Evolutionary conservation across 371 early-diverging fungal species (phyloP).

Genomic region (Mortierella sp.): DNA sequence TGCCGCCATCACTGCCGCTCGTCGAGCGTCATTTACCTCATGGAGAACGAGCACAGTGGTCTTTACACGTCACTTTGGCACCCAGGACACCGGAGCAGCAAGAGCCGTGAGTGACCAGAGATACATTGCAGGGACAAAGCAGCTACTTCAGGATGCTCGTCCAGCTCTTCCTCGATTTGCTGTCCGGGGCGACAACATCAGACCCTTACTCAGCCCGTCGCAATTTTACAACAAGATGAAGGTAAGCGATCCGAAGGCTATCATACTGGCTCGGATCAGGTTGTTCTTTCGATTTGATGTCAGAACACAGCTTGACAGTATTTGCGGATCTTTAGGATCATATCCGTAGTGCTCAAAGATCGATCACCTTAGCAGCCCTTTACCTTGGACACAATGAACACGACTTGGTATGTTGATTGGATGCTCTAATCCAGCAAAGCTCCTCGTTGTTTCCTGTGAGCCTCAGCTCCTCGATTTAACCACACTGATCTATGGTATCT

Average conservation of each 20-base stretch:
- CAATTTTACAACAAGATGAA: conserved; percentile 63
- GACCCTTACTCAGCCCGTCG: conserved; percentile 56
- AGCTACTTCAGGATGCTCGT: conserved; percentile 34
- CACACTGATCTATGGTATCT: not conserved
- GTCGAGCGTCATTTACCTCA: conserved; percentile 3
- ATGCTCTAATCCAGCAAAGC: not conserved
- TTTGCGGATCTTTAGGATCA: conserved; percentile 53
- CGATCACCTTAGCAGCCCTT: conserved; percentile 86
- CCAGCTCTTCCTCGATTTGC: conserved; percentile 52
- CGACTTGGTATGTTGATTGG: conserved; percentile 68
- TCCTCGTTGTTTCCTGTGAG: no score
- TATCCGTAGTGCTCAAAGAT: conserved; percentile 74
- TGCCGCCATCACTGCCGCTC: conserved; percentile 15
- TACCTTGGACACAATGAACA: conserved; percentile 88
- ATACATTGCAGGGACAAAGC: conserved; percentile 22
- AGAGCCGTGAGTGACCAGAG: conserved; percentile 3
- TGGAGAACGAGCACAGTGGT: not conserved
- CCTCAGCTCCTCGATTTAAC: no score
- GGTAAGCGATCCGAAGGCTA: conserved; percentile 31
- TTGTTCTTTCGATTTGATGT: not conserved
- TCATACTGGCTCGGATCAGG: not conserved
- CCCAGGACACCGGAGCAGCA: conserved; percentile 2
- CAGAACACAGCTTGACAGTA: not conserved
- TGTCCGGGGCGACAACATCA: conserved; percentile 53
- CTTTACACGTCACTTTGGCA: conserved; percentile 4